Evolutionary conservation across 108 stramenopile genomes (phyloP), one percentile per base, ranked within the genome.

Genomic region (Fistulifera pelliculosa): DNA sequence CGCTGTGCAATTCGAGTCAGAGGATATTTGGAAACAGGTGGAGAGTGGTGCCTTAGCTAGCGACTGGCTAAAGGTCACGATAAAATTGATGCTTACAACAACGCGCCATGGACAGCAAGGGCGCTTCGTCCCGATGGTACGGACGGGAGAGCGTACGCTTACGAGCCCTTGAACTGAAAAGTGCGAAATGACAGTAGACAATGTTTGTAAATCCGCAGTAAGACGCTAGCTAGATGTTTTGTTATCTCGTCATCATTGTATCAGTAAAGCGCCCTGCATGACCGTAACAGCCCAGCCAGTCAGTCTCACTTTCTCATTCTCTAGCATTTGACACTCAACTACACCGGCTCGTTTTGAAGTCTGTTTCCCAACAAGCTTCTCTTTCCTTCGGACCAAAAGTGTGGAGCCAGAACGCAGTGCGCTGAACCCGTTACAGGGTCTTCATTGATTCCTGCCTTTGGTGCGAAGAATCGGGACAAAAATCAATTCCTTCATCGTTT

Each of bases 401-500:
- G 93, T 0, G 95, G 97, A 3, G 73, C 95, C 16, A 97, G 65
- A 22, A 72, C 67, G 66, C 96, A 97, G 58, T 98, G 97, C 0
- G 97, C 94, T 40, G 77, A 87, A 6, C 99, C 99, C 6, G 92
- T 94, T 3, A 98, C 97, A 1, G 97, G 95, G 64, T 99, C 99
- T 74, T 99, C 99, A 50, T 89, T 74, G 22, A 99, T 94, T 12
- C 97, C 97, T 19, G 75, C 66, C 58, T 94, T 87, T 24, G 96
- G 98, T 1, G 73, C 94, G 69, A 98, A 98, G 71, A 93, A 97
- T 21, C 97, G 88, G 16, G 87, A 90, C 28, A 59, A 53, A 96
- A 97, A 56, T 94, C 90, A 49, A 38, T 45, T 12, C 27, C 49
- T 40, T 15, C 54, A 50, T 51, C 44, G 45, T 19, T 39, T 1